These are phyloP conservation scores for Mycena belliarum DNA, from an alignment of 768 basidiomycete species.

Conservation along the genomic window DNA sequence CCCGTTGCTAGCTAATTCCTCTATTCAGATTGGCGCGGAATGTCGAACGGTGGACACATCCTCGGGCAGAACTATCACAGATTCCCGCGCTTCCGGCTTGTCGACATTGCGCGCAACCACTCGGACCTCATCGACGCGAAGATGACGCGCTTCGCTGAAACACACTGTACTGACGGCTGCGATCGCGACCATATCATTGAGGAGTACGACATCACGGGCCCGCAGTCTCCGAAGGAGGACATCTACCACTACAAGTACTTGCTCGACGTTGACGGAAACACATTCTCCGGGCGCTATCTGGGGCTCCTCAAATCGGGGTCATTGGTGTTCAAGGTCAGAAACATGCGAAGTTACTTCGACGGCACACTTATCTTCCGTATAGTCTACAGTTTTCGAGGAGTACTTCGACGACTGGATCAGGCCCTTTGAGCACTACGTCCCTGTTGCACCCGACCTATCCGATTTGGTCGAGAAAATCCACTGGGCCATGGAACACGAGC, in stretches of 20 bases:
- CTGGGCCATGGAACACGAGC: conserved; percentile 21
- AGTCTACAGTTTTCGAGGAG: conserved; percentile 23
- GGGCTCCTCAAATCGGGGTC: conserved; percentile 20
- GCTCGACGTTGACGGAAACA: conserved; percentile 23
- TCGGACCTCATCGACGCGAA: conserved; percentile 22
- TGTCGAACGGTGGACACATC: conserved; percentile 23
- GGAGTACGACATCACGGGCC: conserved; percentile 21
- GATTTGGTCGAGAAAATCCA: conserved; percentile 21
- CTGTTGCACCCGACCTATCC: conserved; percentile 18
- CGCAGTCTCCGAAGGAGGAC: conserved; percentile 19
- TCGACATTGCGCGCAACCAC: conserved; percentile 22
- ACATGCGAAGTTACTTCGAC: neutral
- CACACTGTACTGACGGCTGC: conserved; percentile 21
- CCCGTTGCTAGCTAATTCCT: neutral
- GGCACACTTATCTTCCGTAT: too few relatives aligned
- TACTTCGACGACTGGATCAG: conserved; percentile 20
- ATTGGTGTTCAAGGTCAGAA: conserved; percentile 21
- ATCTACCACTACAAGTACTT: conserved; percentile 22
- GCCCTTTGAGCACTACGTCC: conserved; percentile 21
- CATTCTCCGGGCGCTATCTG: conserved; percentile 21
- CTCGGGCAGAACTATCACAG: conserved; percentile 22
- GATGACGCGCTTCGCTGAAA: conserved; percentile 22
- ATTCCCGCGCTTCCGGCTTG: conserved; percentile 21
- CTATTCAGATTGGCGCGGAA: conserved; percentile 23
- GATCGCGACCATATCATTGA: conserved; percentile 17